These are phyloP conservation scores for Aspergillus novoparasiticus DNA, from an alignment of 2,329 filamentous ascomycete genomes.

Conservation along the genomic window DNA sequence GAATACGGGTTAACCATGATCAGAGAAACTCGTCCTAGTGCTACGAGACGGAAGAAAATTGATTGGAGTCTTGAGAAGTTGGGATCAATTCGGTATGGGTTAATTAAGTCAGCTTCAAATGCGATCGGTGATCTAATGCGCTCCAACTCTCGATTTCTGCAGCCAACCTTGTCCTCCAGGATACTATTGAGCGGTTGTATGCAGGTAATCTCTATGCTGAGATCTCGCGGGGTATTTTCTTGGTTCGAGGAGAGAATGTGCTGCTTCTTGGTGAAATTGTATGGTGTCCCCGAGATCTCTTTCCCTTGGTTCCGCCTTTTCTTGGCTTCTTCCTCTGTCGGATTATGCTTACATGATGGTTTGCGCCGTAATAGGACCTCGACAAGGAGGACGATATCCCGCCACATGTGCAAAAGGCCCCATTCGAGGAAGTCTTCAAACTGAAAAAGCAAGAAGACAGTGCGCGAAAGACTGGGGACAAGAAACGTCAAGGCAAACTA, in stretches of 20 bases:
- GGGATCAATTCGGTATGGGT: slow-evolving; percentile 91
- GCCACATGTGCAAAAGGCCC: slow-evolving; percentile 65
- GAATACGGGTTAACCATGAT: not conserved
- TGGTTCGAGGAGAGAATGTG: slow-evolving; percentile 97
- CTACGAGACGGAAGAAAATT: slow-evolving; percentile 93
- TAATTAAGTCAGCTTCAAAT: not conserved
- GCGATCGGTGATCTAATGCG: slow-evolving; percentile 3
- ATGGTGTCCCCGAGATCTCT: slow-evolving; percentile 24
- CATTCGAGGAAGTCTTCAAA: slow-evolving; percentile 69
- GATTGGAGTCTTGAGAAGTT: slow-evolving; percentile 87
- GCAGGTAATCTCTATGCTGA: slow-evolving; percentile 77
- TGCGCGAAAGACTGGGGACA: slow-evolving; percentile 72
- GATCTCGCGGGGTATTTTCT: slow-evolving; percentile 80
- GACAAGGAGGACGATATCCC: slow-evolving; percentile 92
- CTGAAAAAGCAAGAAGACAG: slow-evolving; percentile 72
- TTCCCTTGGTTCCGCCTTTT: not conserved
- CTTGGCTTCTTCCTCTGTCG: not conserved
- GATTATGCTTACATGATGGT: slow-evolving; percentile 4
- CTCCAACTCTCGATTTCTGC: slow-evolving; percentile 9
- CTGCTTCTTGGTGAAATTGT: slow-evolving; percentile 88
- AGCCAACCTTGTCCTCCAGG: slow-evolving; percentile 95
- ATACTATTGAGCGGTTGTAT: slow-evolving; percentile 87
- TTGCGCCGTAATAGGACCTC: slow-evolving; percentile 64
- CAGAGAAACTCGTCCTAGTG: slow-evolving; percentile 92
- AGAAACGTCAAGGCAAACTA: slow-evolving; percentile 70